A percentile compares a stretch with the other conserved stretches of the same genome.
Conservation (phyloP, 2,329 filamentous ascomycete genomes). For the Calonectria pseudoturangicola region DNA sequence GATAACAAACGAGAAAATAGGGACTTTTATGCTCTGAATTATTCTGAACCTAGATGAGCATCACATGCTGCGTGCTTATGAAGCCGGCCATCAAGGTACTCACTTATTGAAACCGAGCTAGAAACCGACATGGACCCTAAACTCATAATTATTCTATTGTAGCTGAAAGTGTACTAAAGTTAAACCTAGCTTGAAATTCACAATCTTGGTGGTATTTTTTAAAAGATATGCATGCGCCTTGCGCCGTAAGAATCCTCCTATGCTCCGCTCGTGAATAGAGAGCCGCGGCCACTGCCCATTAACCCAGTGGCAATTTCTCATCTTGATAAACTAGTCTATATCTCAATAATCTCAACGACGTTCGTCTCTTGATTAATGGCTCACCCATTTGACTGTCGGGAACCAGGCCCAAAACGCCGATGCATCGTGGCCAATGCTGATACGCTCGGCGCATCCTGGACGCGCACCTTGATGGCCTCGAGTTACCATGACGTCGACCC, state of each 20-base stretch:
- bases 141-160: neutral
- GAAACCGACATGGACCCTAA: neutral
- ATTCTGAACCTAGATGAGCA: neutral
- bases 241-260: neutral
- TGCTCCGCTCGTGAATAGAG: neutral
- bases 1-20: neutral
- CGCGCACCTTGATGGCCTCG: slow-evolving; percentile 47
- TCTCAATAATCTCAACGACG: neutral
- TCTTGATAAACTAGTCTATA: neutral
- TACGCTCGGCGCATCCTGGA: neutral
- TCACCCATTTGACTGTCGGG: neutral
- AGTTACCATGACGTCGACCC: neutral
- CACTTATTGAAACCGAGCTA: neutral
- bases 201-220: neutral
- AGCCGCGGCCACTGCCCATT: neutral
- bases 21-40: neutral
- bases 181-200: neutral
- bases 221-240: slow-evolving; percentile 12
- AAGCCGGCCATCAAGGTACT: neutral
- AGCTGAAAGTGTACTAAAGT: no score
- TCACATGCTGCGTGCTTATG: slow-evolving; percentile 5
- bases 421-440: slow-evolving; percentile 28
- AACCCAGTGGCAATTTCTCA: neutral
- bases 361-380: slow-evolving; percentile 22
- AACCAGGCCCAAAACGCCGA: neutral